Percentiles rank a stretch among this genome's conserved stretches.
These are phyloP conservation scores for Iodosphaeria phyllophila DNA, from an alignment of 2,329 filamentous ascomycete species.

Conservation along the genomic window DNA sequence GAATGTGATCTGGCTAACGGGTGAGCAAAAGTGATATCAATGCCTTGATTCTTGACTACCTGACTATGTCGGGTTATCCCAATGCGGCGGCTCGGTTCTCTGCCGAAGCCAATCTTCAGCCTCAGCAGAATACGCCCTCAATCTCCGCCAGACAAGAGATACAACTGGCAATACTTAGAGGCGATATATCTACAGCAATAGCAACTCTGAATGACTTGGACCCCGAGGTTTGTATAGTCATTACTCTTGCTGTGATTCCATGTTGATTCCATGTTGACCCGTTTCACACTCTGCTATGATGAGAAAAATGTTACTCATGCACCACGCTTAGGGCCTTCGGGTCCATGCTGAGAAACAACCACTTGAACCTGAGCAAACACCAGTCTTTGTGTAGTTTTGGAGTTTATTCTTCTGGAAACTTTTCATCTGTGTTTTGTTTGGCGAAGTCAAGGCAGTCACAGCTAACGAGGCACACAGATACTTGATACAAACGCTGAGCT, in stretches of 20 bases:
- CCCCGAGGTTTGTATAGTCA: slow-evolving; percentile 52
- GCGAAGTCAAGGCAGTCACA: background rate
- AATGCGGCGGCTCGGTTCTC: slow-evolving; percentile 86
- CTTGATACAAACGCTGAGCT: slow-evolving; percentile 66
- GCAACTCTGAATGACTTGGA: slow-evolving; percentile 77
- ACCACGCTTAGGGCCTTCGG: slow-evolving; percentile 93
- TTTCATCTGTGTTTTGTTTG: no score
- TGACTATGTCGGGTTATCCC: slow-evolving; percentile 89
- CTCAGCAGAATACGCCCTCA: slow-evolving; percentile 50
- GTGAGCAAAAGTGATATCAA: slow-evolving; percentile 64
- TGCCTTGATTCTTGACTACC: slow-evolving; percentile 84
- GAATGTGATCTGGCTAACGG: slow-evolving; percentile 10
- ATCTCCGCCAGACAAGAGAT: slow-evolving; percentile 71
- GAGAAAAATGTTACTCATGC: slow-evolving; percentile 90
- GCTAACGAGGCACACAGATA: slow-evolving; percentile 37
- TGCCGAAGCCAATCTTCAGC: slow-evolving; percentile 72
- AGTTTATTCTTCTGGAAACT: background rate
- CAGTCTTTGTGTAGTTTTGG: background rate
- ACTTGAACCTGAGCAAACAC: slow-evolving; percentile 48
- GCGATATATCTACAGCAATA: slow-evolving; percentile 73
- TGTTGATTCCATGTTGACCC: background rate
- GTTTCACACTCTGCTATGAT: slow-evolving; percentile 49
- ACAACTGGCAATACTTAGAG: slow-evolving; percentile 65
- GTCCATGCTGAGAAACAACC: slow-evolving; percentile 81
- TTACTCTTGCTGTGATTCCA: slow-evolving; percentile 1